phyloP scores from a whole-genome alignment of 2,329 filamentous ascomycete genomes.

The Penicillium sp. region DNA sequence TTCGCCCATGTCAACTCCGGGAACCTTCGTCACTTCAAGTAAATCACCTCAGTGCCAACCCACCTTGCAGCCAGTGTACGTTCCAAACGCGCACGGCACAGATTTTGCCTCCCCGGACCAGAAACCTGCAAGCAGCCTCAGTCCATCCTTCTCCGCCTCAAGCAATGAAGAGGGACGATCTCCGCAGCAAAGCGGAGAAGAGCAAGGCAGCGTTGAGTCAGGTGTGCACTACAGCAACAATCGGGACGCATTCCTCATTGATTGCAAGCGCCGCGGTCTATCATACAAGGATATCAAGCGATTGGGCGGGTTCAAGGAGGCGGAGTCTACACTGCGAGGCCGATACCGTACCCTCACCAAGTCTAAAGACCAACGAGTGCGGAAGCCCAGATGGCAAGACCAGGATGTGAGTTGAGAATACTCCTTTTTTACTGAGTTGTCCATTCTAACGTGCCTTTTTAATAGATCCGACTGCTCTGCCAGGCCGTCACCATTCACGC shows the following conservation, averaged over 20 bases:
- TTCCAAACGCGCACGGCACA: not conserved
- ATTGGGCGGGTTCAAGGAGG: conserved; percentile 37
- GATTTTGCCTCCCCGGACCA: not conserved
- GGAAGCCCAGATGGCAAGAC: conserved; percentile 39
- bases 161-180: not conserved
- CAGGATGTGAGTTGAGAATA: conserved; percentile 34
- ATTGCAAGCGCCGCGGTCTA: conserved; percentile 34
- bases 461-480: conserved; percentile 34
- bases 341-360: conserved; percentile 42
- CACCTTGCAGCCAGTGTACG: not conserved
- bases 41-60: too few species aligned
- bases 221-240: conserved; percentile 15
- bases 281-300: conserved; percentile 44
- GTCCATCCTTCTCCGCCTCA: not conserved
- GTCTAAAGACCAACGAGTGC: conserved; percentile 37
- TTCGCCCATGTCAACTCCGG: not conserved
- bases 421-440: not conserved
- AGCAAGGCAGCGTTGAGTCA: conserved; percentile 3
- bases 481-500: conserved; percentile 30
- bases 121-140: not conserved
- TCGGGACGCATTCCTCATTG: conserved; percentile 36
- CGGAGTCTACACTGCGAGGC: conserved; percentile 43
- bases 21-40: not conserved
- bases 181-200: not conserved
- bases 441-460: not conserved